phyloP scores from a whole-genome alignment of 1,139 yeast genomes.

The Debaryomyces coudertii region DNA sequence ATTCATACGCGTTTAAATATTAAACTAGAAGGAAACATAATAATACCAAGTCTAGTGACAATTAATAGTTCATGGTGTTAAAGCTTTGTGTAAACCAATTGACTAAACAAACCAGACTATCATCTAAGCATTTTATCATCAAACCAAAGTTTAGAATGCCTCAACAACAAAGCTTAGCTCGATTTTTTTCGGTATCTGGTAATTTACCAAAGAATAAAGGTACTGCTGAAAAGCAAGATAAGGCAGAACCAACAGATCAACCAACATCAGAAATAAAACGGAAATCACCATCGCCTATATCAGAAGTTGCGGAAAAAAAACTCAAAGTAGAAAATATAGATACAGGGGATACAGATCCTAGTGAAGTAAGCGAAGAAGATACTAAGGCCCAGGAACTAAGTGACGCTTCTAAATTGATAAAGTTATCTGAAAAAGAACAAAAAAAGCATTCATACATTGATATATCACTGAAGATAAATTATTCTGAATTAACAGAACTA shows the following conservation, averaged over 20 bases:
- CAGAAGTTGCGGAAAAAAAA: constrained; percentile 10
- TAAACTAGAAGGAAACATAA: neutral
- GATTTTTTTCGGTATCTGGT: constrained; percentile 33
- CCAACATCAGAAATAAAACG: constrained; percentile 2
- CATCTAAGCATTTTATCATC: neutral
- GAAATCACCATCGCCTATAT: neutral
- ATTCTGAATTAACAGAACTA: constrained; percentile 63
- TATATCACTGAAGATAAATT: constrained; percentile 47
- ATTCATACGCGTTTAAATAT: constrained; percentile 1
- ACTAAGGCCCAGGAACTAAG: constrained; percentile 10
- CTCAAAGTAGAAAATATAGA: constrained; percentile 6
- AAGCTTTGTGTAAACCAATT: constrained; percentile 3
- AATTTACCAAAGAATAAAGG: constrained; percentile 6
- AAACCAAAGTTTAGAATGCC: constrained; percentile 25
- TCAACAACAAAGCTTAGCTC: constrained; percentile 41
- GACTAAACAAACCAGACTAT: neutral
- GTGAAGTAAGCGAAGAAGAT: constrained; percentile 11
- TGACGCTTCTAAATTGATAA: constrained; percentile 31
- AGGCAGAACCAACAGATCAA: neutral
- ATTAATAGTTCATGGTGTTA: constrained; percentile 3
- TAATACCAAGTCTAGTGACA: neutral
- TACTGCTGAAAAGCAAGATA: constrained; percentile 9
- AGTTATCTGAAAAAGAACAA: constrained; percentile 25
- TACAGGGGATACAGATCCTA: constrained; percentile 12
- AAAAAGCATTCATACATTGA: constrained; percentile 21